phyloP scores from a whole-genome alignment of 2,329 filamentous ascomycete genomes.

The Colletotrichum ledebouriae region DNA sequence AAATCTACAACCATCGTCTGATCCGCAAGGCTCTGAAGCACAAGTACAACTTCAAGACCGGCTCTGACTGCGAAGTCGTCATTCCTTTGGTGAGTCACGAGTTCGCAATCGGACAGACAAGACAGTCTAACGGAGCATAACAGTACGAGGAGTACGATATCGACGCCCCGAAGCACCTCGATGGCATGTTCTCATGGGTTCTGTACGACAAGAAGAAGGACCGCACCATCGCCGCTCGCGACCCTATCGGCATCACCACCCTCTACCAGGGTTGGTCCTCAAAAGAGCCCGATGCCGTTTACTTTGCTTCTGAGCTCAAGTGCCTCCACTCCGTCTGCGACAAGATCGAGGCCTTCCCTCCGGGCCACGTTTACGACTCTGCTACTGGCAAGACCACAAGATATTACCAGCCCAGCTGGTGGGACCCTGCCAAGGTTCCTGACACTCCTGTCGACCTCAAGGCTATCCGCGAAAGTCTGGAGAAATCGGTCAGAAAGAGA shows the following conservation, averaged over 20 bases:
- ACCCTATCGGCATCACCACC: slow-evolving; percentile 96
- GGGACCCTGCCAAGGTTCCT: slow-evolving; percentile 85
- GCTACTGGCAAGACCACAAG: slow-evolving; percentile 85
- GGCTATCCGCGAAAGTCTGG: slow-evolving; percentile 82
- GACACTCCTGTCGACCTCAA: slow-evolving; percentile 86
- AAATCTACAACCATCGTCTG: slow-evolving; percentile 99
- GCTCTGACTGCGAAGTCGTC: slow-evolving; percentile 98
- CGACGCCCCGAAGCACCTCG: slow-evolving; percentile 91
- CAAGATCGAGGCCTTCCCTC: slow-evolving; percentile 93
- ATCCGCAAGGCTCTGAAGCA: slow-evolving; percentile 88
- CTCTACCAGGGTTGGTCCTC: slow-evolving; percentile 97
- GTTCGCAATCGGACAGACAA: slow-evolving; percentile 10
- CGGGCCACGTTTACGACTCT: slow-evolving; percentile 96
- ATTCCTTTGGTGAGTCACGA: slow-evolving; percentile 83
- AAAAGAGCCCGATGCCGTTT: slow-evolving; percentile 84
- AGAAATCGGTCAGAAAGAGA: slow-evolving; percentile 93
- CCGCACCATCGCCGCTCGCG: slow-evolving; percentile 91
- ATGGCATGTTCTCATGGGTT: slow-evolving; percentile 99
- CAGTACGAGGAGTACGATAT: slow-evolving; percentile 93
- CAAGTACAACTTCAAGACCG: slow-evolving; percentile 96
- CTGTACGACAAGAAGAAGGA: slow-evolving; percentile 96
- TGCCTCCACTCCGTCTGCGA: slow-evolving; percentile 94
- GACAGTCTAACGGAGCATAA: background rate
- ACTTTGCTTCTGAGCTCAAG: slow-evolving; percentile 98
- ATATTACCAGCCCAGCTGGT: slow-evolving; percentile 95